Evolutionary conservation across 345 rosid genomes (phyloP).

Genomic region (Hibiscus trionum): DNA sequence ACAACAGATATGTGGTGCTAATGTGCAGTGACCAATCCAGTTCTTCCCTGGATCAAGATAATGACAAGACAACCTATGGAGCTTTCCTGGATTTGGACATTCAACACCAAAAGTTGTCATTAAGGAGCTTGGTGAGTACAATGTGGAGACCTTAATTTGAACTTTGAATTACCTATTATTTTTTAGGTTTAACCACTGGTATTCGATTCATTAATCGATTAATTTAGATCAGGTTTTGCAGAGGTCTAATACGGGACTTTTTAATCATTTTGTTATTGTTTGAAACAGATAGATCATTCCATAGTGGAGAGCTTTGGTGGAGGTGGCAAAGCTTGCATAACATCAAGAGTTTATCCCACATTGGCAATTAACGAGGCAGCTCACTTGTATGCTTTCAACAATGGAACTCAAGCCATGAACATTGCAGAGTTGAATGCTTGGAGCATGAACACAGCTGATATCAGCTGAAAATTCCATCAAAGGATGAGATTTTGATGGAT

Average conservation of each 20-base stretch:
- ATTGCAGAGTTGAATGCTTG: conserved; percentile 44
- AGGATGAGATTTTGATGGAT: no score
- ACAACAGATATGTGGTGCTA: conserved; percentile 28
- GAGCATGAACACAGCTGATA: conserved; percentile 57
- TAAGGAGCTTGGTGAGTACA: conserved; percentile 56
- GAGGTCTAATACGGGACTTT: no score
- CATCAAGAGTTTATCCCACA: conserved; percentile 65
- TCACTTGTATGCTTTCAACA: conserved; percentile 50
- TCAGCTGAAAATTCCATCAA: conserved; percentile 21
- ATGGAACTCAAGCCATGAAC: conserved; percentile 41
- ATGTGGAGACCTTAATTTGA: no score
- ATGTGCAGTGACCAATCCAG: conserved; percentile 73
- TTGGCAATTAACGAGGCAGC: conserved; percentile 31
- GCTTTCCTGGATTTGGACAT: conserved; percentile 50
- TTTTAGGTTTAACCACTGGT: no score
- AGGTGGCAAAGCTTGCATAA: conserved; percentile 49
- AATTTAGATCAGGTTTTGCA: no score
- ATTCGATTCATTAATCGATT: no score
- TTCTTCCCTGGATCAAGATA: conserved; percentile 35
- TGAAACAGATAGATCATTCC: conserved; percentile 57
- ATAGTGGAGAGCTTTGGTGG: conserved; percentile 83
- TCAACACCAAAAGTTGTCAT: conserved; percentile 29
- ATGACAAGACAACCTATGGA: conserved; percentile 48
- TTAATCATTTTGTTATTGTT: background rate
- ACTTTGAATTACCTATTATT: no score